Base-by-base conservation (phyloP, 768 basidiomycete genomes). In the Lentinula lateritia region DNA sequence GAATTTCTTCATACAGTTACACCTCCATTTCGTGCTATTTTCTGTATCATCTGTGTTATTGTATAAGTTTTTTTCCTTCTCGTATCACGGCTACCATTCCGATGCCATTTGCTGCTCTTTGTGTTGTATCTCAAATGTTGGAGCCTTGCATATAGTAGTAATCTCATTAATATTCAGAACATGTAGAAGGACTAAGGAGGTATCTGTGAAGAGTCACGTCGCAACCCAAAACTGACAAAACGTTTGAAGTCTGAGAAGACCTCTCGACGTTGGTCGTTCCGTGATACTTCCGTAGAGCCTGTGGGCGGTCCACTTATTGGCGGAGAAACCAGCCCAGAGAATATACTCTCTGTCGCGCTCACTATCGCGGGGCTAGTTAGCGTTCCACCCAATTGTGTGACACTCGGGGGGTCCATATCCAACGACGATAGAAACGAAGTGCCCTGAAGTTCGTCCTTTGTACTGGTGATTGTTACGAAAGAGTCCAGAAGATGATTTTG, bases 401-500 rank as follows among this genome's bases (percentile, higher is more conserved):
- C 74, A 18, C 75, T 71, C 0, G 84, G 76, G 1, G 95, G 94
- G 65, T 98, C 95, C 97, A 99, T 99, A 73, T 99, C 97, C 36
- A 99, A 82, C 0, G 88, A 83, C 0, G 94, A 90, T 36, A 99
- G 83, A 81, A 99, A 98, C 0, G 97, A 98, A 0, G 91, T 89
- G 71, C 84, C 88, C 63, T 92, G 85, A 13, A 99, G 81, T 58
- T 98, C 94, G 32, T 85, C 82, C 70, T 93, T 92, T 5, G 92
- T 95, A 66, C 96, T 96, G 36, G 96, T 98, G 60, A 92, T 89
- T 6, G 92, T 89, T 43, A 98, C 78, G 78, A 98, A 99, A 20
- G 88, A 83, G 71, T 98, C 95, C 42, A 96, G 82, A 13, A 99
- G 85, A 66, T 85, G 85, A 73, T 95, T 94, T 76, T 98, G 95